phyloP scores from a whole-genome alignment of 495 filamentous ascomycete genomes.

The Aspergillus avenaceus region DNA sequence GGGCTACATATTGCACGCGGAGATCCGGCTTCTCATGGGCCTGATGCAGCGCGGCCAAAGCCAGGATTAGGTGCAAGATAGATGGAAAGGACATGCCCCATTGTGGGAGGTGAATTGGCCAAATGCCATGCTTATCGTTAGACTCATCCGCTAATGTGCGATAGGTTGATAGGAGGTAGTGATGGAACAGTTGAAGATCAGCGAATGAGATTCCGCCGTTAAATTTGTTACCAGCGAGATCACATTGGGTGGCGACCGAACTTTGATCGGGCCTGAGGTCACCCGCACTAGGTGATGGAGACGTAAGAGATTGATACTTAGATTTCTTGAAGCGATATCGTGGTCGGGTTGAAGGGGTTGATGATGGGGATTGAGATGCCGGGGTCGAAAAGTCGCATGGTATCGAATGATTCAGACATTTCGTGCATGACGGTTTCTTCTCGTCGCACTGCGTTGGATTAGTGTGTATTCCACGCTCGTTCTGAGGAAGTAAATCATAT shows the following conservation, averaged over 20 bases:
- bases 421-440: constrained; percentile 29
- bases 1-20: constrained; percentile 21
- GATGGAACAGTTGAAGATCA: constrained; percentile 20
- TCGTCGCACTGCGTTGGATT: constrained; percentile 34
- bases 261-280: neutral
- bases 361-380: constrained; percentile 4
- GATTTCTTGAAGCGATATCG: constrained; percentile 22
- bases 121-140: constrained; percentile 19
- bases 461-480: neutral
- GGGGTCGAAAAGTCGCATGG: constrained; percentile 26
- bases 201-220: constrained; percentile 22
- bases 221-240: constrained; percentile 3
- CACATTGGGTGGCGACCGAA: constrained; percentile 12
- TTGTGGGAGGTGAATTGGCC: constrained; percentile 34
- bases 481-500: neutral
- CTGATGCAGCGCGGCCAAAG: constrained; percentile 42
- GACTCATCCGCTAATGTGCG: constrained; percentile 10
- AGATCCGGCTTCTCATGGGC: constrained; percentile 29
- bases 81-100: constrained; percentile 41
- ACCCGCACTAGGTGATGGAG: neutral
- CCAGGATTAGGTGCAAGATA: constrained; percentile 42
- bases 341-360: neutral
- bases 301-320: constrained; percentile 12
- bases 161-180: constrained; percentile 16
- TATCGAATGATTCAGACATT: constrained; percentile 28